Percentiles rank a stretch among this genome's conserved stretches.
Conservation (phyloP, 257 asterid species). For the Solanum ahanhuiri region DNA sequence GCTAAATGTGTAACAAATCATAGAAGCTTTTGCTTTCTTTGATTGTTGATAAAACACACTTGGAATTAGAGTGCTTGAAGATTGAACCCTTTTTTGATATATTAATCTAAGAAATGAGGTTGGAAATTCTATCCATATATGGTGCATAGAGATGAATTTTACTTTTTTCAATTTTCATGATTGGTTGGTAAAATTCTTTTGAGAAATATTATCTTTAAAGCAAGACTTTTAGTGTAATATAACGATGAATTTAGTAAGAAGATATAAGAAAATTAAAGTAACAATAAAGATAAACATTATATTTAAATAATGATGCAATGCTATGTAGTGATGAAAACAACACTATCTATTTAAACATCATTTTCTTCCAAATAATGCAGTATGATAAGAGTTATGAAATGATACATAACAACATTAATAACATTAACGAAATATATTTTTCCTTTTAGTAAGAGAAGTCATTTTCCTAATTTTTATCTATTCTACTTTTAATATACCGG, state of each 20-base stretch:
- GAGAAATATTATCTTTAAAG: background rate
- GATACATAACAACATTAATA: background rate
- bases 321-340: too few relatives aligned
- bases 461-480: too few relatives aligned
- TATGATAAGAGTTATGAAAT: too few relatives aligned
- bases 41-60: background rate
- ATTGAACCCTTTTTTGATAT: background rate
- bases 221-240: background rate
- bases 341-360: too few relatives aligned
- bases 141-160: background rate
- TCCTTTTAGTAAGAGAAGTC: accelerated
- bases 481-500: background rate
- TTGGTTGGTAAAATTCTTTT: background rate
- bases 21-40: background rate
- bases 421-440: too few relatives aligned
- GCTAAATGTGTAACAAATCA: background rate
- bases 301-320: too few relatives aligned
- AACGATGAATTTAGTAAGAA: background rate
- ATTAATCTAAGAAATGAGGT: background rate
- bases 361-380: background rate
- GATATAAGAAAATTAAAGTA: background rate
- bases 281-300: too few relatives aligned
- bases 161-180: background rate
- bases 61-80: background rate
- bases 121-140: background rate